Percentiles rank a stretch among this genome's conserved stretches.
phyloP scores from a whole-genome alignment of 768 basidiomycete genomes.

The Leucosporidium scottii region DNA sequence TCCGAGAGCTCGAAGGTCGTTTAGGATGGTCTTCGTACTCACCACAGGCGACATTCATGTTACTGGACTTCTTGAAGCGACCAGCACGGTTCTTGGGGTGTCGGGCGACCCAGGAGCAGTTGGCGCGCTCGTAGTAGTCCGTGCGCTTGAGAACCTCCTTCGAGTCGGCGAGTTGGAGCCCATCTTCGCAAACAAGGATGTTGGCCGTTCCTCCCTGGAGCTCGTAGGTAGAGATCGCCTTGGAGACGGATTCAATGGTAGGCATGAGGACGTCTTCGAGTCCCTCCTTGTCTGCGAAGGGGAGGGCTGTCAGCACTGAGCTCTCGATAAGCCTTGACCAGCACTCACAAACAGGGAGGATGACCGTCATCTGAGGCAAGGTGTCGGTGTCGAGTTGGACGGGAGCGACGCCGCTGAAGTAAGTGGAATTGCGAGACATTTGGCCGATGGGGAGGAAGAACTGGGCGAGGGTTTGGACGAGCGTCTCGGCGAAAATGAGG shows the following conservation, averaged over 20 bases:
- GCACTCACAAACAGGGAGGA: constrained; percentile 33
- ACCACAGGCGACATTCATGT: too few species aligned
- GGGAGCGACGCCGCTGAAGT: too few species aligned
- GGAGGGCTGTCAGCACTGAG: background rate
- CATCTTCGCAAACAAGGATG: constrained; percentile 76
- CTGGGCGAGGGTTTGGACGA: background rate
- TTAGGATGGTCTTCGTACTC: too few species aligned
- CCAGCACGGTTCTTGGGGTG: constrained; percentile 64
- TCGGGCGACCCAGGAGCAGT: constrained; percentile 76
- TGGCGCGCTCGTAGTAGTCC: constrained; percentile 59
- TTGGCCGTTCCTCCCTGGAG: constrained; percentile 72
- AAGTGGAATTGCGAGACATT: constrained; percentile 4
- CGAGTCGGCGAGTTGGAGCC: constrained; percentile 59
- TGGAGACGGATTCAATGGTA: constrained; percentile 32
- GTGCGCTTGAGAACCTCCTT: constrained; percentile 61
- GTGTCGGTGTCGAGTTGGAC: background rate
- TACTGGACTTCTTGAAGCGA: constrained; percentile 67
- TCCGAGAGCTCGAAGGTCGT: too few species aligned
- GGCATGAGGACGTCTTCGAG: constrained; percentile 35
- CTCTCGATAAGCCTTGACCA: too few species aligned
- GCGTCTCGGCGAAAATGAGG: constrained; percentile 3
- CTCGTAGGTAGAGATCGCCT: constrained; percentile 50
- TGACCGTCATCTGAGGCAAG: constrained; percentile 7
- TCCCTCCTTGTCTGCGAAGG: constrained; percentile 33
- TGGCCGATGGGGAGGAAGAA: constrained; percentile 8